Evolutionary conservation across 768 basidiomycete genomes (phyloP).

Genomic region (Leucocoprinus birnbaumii): DNA sequence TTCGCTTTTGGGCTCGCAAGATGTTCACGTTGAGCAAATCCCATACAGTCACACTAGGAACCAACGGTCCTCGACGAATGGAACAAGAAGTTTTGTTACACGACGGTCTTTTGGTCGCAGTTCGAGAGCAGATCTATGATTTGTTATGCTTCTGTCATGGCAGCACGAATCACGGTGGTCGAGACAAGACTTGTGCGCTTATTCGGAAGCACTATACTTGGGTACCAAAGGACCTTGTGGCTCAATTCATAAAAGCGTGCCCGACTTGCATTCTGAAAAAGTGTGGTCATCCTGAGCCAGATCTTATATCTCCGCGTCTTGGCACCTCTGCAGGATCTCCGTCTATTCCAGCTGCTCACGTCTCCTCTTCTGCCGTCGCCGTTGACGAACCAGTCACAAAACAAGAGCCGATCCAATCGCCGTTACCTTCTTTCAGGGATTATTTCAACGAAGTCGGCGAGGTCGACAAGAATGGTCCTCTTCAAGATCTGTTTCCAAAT

Average conservation of each 20-base stretch:
- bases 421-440: constrained; percentile 20
- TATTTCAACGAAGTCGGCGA: constrained; percentile 17
- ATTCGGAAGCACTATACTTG: constrained; percentile 73
- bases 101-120: constrained; percentile 69
- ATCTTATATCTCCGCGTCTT: not conserved
- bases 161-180: constrained; percentile 64
- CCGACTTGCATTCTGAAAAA: constrained; percentile 65
- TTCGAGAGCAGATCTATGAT: constrained; percentile 77
- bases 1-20: constrained; percentile 82
- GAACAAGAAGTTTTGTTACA: constrained; percentile 57
- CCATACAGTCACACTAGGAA: constrained; percentile 23
- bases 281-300: constrained; percentile 26
- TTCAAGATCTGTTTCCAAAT: not conserved
- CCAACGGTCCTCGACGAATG: constrained; percentile 14
- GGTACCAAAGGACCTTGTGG: constrained; percentile 82
- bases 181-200: constrained; percentile 72
- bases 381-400: not conserved
- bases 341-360: not conserved
- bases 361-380: no score
- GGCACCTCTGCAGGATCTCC: not conserved
- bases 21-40: constrained; percentile 60
- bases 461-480: constrained; percentile 7
- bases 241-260: constrained; percentile 75
- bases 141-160: constrained; percentile 74
- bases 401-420: constrained; percentile 12